Evolutionary conservation across 2,329 filamentous ascomycete species (phyloP).

Genomic region (Zymoseptoria ardabiliae): DNA sequence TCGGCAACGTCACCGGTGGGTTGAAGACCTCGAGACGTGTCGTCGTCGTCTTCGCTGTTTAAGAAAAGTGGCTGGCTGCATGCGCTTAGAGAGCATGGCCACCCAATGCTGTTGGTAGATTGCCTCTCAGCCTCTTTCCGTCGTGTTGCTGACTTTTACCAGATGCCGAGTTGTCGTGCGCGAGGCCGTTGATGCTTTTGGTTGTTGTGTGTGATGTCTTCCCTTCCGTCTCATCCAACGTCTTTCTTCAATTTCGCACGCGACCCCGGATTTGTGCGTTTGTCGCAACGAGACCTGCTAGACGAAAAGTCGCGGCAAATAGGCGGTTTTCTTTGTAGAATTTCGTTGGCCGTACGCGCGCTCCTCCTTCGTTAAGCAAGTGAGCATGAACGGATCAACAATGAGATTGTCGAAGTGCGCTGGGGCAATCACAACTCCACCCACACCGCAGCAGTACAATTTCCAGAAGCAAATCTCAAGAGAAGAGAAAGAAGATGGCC

Average conservation of each 20-base stretch:
- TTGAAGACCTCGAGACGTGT: slow-evolving; percentile 3
- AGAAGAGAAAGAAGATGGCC: neutral
- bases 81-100: neutral
- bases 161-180: neutral
- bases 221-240: neutral
- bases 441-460: neutral
- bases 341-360: neutral
- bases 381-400: neutral
- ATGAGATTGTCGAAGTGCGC: neutral
- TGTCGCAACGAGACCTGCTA: neutral
- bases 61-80: neutral
- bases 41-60: neutral
- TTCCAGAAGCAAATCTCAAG: neutral
- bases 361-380: neutral
- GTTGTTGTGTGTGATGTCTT: neutral
- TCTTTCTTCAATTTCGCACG: slow-evolving; percentile 5
- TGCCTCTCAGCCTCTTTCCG: neutral
- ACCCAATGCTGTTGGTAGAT: neutral
- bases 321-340: neutral
- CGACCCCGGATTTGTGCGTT: slow-evolving; percentile 7
- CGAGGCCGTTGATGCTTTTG: neutral
- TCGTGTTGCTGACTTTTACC: neutral
- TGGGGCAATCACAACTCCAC: neutral
- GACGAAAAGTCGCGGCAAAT: neutral
- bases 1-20: slow-evolving; percentile 6